Evolutionary conservation across 176 grass and related monocot species (phyloP), one percentile per base, ranked within the genome.

Genomic region (Alopecurus myosuroides): DNA sequence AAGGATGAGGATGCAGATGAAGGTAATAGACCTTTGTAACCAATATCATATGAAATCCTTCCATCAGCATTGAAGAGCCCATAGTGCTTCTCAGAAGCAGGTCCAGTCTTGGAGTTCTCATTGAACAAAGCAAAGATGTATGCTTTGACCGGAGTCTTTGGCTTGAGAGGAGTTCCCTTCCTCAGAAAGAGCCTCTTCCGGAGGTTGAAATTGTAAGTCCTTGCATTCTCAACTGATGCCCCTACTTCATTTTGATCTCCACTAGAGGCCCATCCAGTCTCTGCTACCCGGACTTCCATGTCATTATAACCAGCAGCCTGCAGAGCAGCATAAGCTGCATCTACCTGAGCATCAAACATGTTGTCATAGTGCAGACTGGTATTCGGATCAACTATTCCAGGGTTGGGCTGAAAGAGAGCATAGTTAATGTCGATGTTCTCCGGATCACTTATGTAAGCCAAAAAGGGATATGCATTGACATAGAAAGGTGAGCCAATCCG

Each of bases 61-160:
- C 97, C 97, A 83, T 99, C 90, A 81, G 97, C 84, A 35, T 92
- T 92, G 63, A 99, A 99, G 65, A 99, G 78, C 52, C 97, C 97
- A 85, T 87, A 99, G 67, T 99, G 97, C 64, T 37, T 99, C 84
- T 99, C 97, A 36, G 97, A 97, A 67, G 61, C 30, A 83, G 90
- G 19, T 61, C 97, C 97, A 70, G 15, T 2, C 79, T 99, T 99
- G 2, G 37, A 74, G 87, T 99, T 87, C 84, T 99, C 97, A 80
- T 99, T 99, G 81, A 99, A 99, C 57, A 99, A 90, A 0, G 97
- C 97, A 92, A 99, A 99, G 63, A 96, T 88, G 75, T 97, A 99
- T 33, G 97, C 94, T 85, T 97, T 89, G 26, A 92, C 89, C 48
- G 78, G 86, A 75, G 36, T 91, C 42, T 97, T 97, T 75, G 97